Base-by-base conservation (phyloP, 2,329 filamentous ascomycete genomes). In the Fusarium equiseti region DNA sequence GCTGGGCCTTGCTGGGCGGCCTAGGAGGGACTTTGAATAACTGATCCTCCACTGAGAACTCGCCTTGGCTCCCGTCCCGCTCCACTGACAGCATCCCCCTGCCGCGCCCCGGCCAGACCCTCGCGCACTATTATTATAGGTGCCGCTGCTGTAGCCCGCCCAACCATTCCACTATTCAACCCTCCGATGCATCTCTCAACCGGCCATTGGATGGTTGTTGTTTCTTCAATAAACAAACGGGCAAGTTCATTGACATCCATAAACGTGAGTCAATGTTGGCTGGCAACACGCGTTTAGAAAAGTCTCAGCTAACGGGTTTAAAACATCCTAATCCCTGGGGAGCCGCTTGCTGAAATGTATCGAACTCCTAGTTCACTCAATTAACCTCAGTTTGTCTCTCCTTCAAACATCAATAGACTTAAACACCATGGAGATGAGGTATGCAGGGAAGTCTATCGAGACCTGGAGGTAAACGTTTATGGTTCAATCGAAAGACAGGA, bases 41-140 rank as follows among this genome's bases (percentile, higher is more conserved):
- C 68, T 71, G 54, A 53, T 49, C 63, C 51, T 69, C 68, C 68
- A 71, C 64, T 72, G 64, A 72, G 55, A 66, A 48, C 18, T 48
- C 55, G 59, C 24, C 59, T 65, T 64, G 63, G 22, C 68, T 69
- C 46, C 66, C 66, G 60, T 69, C 66, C 66, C 64, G 65, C 64
- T 70, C 68, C 68, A 71, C 68, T 71, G 63, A 71, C 68, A 71
- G 68, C 59, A 69, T 43, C 64, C 63, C 67, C 67, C 57, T 63
- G 59, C 51, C 43, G 45, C 27, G 27, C 38, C 51, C 60, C 24
- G 22, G 60, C 60, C 52, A 57, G 45, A 52, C 63, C 44, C 43
- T 68, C 64, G 40, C 44, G 64, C 52, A 56, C 68, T 71, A 63
- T 60, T 48, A 45, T 49, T 56, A 59, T 58, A 54, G 67, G 52